These are phyloP conservation scores for Tetracladium maxilliforme DNA, from an alignment of 2,329 filamentous ascomycete species.

Conservation along the genomic window DNA sequence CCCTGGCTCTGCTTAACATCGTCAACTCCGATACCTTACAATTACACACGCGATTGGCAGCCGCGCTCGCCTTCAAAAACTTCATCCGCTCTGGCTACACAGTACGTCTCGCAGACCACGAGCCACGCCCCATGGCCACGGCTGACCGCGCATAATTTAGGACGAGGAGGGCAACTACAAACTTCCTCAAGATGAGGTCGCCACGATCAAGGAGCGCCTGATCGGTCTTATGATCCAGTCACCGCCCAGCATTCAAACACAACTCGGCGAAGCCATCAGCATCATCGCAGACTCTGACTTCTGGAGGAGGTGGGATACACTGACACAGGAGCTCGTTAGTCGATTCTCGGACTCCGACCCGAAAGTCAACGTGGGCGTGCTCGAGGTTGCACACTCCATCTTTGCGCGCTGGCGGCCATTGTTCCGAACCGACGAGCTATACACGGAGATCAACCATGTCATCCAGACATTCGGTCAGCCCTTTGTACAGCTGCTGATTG, in stretches of 20 bases:
- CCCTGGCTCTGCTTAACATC: slow-evolving; percentile 76
- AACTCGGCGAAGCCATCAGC: slow-evolving; percentile 92
- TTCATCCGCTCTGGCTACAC: slow-evolving; percentile 92
- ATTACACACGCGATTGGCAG: slow-evolving; percentile 68
- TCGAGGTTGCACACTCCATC: slow-evolving; percentile 96
- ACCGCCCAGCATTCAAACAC: slow-evolving; percentile 74
- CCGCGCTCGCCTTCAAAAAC: slow-evolving; percentile 95
- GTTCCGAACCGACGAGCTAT: slow-evolving; percentile 84
- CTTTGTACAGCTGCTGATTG: slow-evolving; percentile 67
- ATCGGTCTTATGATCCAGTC: slow-evolving; percentile 95
- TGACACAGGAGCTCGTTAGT: slow-evolving; percentile 62
- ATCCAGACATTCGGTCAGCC: slow-evolving; percentile 70
- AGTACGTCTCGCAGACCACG: slow-evolving; percentile 29
- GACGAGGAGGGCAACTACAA: slow-evolving; percentile 93
- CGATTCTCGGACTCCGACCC: slow-evolving; percentile 71
- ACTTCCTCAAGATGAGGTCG: slow-evolving; percentile 67
- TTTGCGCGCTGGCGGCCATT: slow-evolving; percentile 92
- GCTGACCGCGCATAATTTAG: slow-evolving; percentile 18
- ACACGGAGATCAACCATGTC: slow-evolving; percentile 93
- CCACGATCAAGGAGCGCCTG: slow-evolving; percentile 84
- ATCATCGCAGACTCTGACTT: slow-evolving; percentile 97
- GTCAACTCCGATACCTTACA: slow-evolving; percentile 63
- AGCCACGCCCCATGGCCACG: neutral
- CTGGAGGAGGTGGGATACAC: slow-evolving; percentile 89
- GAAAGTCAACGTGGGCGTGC: slow-evolving; percentile 79